Base-by-base conservation (phyloP, 2,329 filamentous ascomycete species). In the Colletotrichum liaoningense region DNA sequence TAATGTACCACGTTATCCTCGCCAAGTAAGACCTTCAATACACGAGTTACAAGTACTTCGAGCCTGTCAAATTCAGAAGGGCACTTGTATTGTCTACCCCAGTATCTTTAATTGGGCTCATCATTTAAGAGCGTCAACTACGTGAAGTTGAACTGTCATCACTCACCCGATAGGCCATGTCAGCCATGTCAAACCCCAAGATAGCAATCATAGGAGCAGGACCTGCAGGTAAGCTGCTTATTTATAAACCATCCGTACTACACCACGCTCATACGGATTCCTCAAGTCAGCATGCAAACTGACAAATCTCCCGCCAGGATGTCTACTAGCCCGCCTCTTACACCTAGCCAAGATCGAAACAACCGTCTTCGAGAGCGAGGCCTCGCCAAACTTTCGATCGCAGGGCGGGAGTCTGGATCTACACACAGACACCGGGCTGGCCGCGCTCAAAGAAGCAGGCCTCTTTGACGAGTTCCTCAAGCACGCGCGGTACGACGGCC, bases 371-470 rank as follows among this genome's bases (percentile, higher is more conserved):
- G 86, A 90, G 79, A 81, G 83, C 58, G 86, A 88, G 33, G 67
- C 79, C 8, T 82, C 83, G 4, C 82, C 84, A n/a, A 76, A 85
- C 72, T 84, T 84, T 67, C 83, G 86, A 55, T 83, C 80, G 6
- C 86, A 89, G 77, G 88, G 88, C 38, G 88, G 89, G 9, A 86
- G 82, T 4, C 83, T 91, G 2, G 89, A 91, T 76, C 79, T 91
- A 9, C 88, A 91, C 74, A 84, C 84, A 0, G 75, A 80, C 3
- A 86, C 86, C 1, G 89, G 89, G 0, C 84, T 90, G 38, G 80
- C 82, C 4, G 88, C 88, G 0, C 77, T 91, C 60, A 84, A 84
- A 65, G 85, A 87, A 69, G 87, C 87, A 4, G 84, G 83, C 0
- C 79, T 91, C 6, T 87, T 82, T 78, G 84, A 86, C 1, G 81